phyloP scores from a whole-genome alignment of 2,329 filamentous ascomycete species.

The Colletotrichum gloeosporioides region DNA sequence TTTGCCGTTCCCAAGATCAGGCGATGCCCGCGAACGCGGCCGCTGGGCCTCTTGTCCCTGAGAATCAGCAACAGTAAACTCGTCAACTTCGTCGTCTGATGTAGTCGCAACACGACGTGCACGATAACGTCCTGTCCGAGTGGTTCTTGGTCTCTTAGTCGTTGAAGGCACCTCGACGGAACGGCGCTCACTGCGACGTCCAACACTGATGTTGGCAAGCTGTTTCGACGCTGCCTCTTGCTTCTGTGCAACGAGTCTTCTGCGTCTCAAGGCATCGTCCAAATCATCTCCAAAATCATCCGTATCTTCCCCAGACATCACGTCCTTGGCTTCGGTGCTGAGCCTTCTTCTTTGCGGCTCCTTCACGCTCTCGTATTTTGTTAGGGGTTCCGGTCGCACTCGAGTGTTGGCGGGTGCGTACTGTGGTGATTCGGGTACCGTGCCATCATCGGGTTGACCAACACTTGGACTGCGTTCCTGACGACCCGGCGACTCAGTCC shows the following conservation, averaged over 20 bases:
- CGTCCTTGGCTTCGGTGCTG: conserved; percentile 27
- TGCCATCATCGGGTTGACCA: conserved; percentile 31
- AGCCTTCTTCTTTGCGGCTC: conserved; percentile 49
- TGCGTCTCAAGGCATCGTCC: conserved; percentile 36
- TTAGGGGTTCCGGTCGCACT: conserved; percentile 34
- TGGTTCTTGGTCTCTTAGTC: background rate
- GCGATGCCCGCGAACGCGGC: background rate
- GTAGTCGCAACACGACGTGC: background rate
- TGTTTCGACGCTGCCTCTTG: conserved; percentile 44
- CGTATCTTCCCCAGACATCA: conserved; percentile 37
- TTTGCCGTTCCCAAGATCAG: background rate
- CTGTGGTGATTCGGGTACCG: conserved; percentile 41
- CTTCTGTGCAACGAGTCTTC: conserved; percentile 40
- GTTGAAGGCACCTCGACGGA: background rate
- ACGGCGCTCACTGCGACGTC: background rate
- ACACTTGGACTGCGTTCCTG: conserved; percentile 29
- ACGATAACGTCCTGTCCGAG: background rate
- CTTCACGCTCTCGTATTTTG: conserved; percentile 50
- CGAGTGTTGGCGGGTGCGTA: background rate
- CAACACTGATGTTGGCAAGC: conserved; percentile 46
- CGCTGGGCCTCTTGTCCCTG: conserved; percentile 1
- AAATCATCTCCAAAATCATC: conserved; percentile 40
- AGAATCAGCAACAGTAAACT: conserved; percentile 23
- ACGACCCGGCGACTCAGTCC: background rate
- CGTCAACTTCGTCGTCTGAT: conserved; percentile 10